Conservation (phyloP, 1,284 basidiomycete species). For the Coniophora puteana region DNA sequence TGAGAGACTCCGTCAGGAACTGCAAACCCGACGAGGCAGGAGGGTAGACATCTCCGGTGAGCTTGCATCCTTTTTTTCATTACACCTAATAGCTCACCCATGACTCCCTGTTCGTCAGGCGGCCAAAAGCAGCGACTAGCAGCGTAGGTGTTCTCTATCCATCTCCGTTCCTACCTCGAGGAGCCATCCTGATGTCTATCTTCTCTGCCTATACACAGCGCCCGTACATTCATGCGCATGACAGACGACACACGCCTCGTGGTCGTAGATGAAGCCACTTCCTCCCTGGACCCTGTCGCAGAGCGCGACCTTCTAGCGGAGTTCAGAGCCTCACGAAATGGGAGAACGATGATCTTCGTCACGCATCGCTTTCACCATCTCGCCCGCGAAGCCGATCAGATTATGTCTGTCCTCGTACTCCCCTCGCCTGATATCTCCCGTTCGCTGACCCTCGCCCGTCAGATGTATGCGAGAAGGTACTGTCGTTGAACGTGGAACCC, state of each 20-base stretch:
- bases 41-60: conserved; percentile 24
- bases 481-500: conserved; percentile 51
- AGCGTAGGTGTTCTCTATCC: conserved; percentile 33
- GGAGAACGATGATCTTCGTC: conserved; percentile 64
- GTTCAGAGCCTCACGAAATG: conserved; percentile 41
- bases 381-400: conserved; percentile 55
- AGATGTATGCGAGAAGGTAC: conserved; percentile 61
- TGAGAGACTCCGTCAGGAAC: conserved; percentile 11
- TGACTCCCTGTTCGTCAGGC: conserved; percentile 18
- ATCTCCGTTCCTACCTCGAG: not conserved
- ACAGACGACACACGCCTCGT: conserved; percentile 38
- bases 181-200: no score
- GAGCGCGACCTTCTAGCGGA: conserved; percentile 48
- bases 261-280: conserved; percentile 50
- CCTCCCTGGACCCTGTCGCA: conserved; percentile 46
- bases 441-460: not conserved
- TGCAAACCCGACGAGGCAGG: conserved; percentile 10
- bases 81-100: conserved; percentile 13
- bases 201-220: conserved; percentile 16
- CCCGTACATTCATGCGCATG: conserved; percentile 42
- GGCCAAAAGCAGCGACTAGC: conserved; percentile 45
- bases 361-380: conserved; percentile 67
- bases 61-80: not conserved
- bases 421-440: conserved; percentile 28
- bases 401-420: conserved; percentile 39